Percentiles rank a stretch among this genome's conserved stretches.
Evolutionary conservation across 192 early-diverging fungal genomes (phyloP).

Genomic region (Gonapodya sp.): DNA sequence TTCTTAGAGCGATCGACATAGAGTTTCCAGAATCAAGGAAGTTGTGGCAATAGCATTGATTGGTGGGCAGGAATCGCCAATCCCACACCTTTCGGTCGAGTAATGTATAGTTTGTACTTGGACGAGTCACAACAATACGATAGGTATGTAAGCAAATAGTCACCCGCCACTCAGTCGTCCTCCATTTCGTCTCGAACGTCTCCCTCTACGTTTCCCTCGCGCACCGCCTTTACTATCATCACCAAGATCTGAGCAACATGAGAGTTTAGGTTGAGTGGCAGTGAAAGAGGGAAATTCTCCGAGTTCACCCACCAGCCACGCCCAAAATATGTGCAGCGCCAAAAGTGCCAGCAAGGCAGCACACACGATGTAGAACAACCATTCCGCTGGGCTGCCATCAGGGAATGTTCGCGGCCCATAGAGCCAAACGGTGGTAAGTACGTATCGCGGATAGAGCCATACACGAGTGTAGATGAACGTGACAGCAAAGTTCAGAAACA

Average conservation of each 20-base stretch:
- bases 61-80: too few relatives aligned
- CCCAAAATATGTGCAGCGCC: constrained; percentile 5
- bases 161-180: background rate
- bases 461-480: background rate
- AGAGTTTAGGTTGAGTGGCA: too few relatives aligned
- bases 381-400: background rate
- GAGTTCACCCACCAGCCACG: background rate
- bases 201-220: constrained; percentile 2
- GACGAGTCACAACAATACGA: too few relatives aligned
- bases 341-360: constrained; percentile 1
- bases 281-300: too few relatives aligned
- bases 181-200: background rate
- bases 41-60: too few relatives aligned
- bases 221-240: background rate
- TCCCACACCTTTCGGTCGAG: too few relatives aligned
- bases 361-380: background rate
- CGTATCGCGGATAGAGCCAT: background rate
- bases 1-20: too few relatives aligned
- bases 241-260: background rate
- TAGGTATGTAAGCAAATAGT: background rate
- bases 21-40: too few relatives aligned
- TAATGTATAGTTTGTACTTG: too few relatives aligned
- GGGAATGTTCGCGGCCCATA: background rate
- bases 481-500: background rate
- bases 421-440: background rate